Percentiles rank a stretch among this genome's conserved stretches.
phyloP scores from a whole-genome alignment of 371 early-diverging fungal species.

The Mortierella sp. region DNA sequence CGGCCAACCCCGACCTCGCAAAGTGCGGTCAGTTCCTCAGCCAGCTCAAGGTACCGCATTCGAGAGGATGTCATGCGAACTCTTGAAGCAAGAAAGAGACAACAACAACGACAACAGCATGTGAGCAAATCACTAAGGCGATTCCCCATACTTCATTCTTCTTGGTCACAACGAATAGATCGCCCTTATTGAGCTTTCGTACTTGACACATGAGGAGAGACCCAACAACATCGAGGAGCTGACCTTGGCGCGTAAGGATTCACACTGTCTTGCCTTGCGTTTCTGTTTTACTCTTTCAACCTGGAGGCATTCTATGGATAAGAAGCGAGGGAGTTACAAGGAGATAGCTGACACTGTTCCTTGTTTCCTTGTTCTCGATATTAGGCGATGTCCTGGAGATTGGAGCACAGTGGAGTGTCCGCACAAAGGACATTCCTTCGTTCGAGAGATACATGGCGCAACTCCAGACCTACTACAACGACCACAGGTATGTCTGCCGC shows the following conservation, averaged over 20 bases:
- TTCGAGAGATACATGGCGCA: slow-evolving; percentile 97
- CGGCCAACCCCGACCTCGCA: slow-evolving; percentile 79
- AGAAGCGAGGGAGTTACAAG: background rate
- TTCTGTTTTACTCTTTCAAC: background rate
- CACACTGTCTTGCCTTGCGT: background rate
- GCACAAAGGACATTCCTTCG: slow-evolving; percentile 85
- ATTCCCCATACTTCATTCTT: background rate
- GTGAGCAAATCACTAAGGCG: background rate
- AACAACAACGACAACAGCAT: slow-evolving; percentile 3
- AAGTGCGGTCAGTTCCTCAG: slow-evolving; percentile 80
- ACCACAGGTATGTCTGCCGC: slow-evolving; percentile 71
- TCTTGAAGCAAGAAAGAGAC: no score
- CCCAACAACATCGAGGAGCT: slow-evolving; percentile 75
- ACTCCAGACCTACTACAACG: slow-evolving; percentile 91
- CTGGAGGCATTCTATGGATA: background rate
- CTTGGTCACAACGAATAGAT: slow-evolving; percentile 65
- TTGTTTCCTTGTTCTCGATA: background rate
- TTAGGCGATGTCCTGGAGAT: slow-evolving; percentile 92
- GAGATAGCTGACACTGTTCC: background rate
- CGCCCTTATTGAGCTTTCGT: slow-evolving; percentile 79
- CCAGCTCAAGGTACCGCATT: slow-evolving; percentile 79
- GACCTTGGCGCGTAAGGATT: slow-evolving; percentile 77
- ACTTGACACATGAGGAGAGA: slow-evolving; percentile 73
- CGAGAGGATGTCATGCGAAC: background rate
- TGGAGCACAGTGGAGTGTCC: slow-evolving; percentile 91